Evolutionary conservation across 805 yeast genomes (phyloP), one percentile per base, ranked within the genome.

Genomic region (Candida xyloterini): DNA sequence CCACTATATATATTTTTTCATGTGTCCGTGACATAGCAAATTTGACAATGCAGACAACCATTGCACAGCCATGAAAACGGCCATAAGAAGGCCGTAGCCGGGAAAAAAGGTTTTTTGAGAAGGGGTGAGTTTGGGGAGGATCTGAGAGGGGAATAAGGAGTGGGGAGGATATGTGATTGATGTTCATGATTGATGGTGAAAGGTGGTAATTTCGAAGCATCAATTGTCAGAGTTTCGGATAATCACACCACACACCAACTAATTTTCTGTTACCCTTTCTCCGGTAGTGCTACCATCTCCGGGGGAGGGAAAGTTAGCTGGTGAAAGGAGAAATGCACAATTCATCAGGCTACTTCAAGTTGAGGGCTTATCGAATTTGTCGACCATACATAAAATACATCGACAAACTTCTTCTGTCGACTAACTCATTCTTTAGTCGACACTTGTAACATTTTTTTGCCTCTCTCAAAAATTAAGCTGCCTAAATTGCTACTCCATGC

Each of bases 11-110:
- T 38, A 33, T n/a, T 39, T 33, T 32, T 33, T 24, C 37, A 32
- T 20, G 30, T 21, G 31, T 32, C 36, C 42, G 33, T 38, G 42
- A 38, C 42, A 38, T 33, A 21, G 42, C 42, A 38, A 38, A 31
- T 15, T 31, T 21, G 30, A 25, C 10, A 28, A 32, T 38, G 42
- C 42, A 27, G 25, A 21, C 18, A 13, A 6, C 16, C 24, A 9
- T 22, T 22, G 42, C 42, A 38, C 42, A 38, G 42, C 42, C 42
- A 10, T 15, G 36, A 23, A 36, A 32, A 27, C 42, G 42, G 42
- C 42, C 42, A 32, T 27, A 38, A 38, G 42, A 31, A 14, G 42
- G 42, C 42, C 42, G 42, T 15, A 11, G 22, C 20, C 20, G 20
- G 20, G 4, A 18, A 18, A 18, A 18, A 18, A 5, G 6, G 6